Base-by-base conservation (phyloP, 352 stramenopile species). In the Elongisporangium senticosum region DNA sequence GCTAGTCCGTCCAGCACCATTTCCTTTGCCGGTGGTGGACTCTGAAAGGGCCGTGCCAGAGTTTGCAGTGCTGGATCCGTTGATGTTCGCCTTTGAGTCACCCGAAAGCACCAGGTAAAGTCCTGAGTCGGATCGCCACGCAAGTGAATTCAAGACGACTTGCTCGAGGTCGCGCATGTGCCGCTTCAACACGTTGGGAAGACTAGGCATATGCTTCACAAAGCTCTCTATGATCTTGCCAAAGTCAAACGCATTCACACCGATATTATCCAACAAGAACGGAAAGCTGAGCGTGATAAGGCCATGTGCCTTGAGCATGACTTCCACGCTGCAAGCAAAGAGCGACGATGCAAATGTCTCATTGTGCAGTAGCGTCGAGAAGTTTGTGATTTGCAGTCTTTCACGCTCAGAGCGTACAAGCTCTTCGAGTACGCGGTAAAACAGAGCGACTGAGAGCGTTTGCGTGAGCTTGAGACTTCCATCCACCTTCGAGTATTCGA, bases 111-210 rank as follows among this genome's bases (percentile, higher is more conserved):
- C 68, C 14, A 70, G 57, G 52, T 88, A 94, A 11, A 96, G 64
- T 8, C 83, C 72, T 7, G 86, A 96, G 53, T 90, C 71, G 0
- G 78, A 75, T 62, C 71, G 63, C 86, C 86, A 96, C 43, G 79
- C 83, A 13, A 86, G 58, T 21, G 79, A 88, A 55, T 94, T 83
- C 21, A 96, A 54, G 55, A 96, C 90, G 33, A 75, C 83, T 63
- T 96, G 79, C 61, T 96, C 87, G 0, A 96, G 63, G 58, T 96
- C 81, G 7, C 83, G 72, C 83, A 96, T 91, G 69, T 94, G 84
- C 37, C 86, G 75, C 63, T 94, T 94, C 43, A 96, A 74, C 7
- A 74, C 76, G 15, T 67, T 72, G n/a, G 86, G 86, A 11, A 96
- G 63, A 15, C 71, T 74, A 19, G 86, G 83, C 11, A 76, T 79